Percentiles rank a stretch among this genome's conserved stretches.
Conservation (phyloP, 2,329 filamentous ascomycete genomes). For the Aspergillus novoparasiticus region DNA sequence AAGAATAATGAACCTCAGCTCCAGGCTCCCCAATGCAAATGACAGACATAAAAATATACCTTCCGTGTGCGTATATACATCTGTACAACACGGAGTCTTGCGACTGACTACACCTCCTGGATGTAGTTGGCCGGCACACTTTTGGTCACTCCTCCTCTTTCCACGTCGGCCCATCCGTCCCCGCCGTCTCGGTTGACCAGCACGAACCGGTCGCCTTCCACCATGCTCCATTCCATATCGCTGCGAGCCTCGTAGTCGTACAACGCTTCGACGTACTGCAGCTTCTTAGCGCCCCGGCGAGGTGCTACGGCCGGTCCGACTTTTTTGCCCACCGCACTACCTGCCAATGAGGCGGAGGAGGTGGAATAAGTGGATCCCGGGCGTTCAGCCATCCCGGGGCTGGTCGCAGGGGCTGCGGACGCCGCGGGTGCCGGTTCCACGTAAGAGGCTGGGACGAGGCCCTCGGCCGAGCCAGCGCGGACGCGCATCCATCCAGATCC, state of each 20-base stretch:
- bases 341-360: slow-evolving; percentile 68
- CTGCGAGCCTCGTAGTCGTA: slow-evolving; percentile 89
- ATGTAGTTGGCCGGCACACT: slow-evolving; percentile 96
- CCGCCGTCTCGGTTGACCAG: slow-evolving; percentile 84
- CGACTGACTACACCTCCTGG: slow-evolving; percentile 61
- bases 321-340: slow-evolving; percentile 56
- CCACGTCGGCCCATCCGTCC: slow-evolving; percentile 96
- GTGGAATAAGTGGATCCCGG: slow-evolving; percentile 78
- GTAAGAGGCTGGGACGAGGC: slow-evolving; percentile 85
- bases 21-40: slow-evolving; percentile 4
- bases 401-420: slow-evolving; percentile 41
- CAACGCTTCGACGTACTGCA: slow-evolving; percentile 88
- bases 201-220: slow-evolving; percentile 87
- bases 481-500: slow-evolving; percentile 91
- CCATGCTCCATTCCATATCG: slow-evolving; percentile 86
- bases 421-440: slow-evolving; percentile 65
- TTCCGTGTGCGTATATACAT: neutral
- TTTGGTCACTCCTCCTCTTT: slow-evolving; percentile 81
- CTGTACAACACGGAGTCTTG: neutral
- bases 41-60: neutral
- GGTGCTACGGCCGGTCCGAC: slow-evolving; percentile 92
- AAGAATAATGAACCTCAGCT: neutral
- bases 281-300: slow-evolving; percentile 85
- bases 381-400: slow-evolving; percentile 50
- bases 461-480: slow-evolving; percentile 70